Conservation (phyloP, 2,329 filamentous ascomycete species). For the Mycosphaerella sp. region DNA sequence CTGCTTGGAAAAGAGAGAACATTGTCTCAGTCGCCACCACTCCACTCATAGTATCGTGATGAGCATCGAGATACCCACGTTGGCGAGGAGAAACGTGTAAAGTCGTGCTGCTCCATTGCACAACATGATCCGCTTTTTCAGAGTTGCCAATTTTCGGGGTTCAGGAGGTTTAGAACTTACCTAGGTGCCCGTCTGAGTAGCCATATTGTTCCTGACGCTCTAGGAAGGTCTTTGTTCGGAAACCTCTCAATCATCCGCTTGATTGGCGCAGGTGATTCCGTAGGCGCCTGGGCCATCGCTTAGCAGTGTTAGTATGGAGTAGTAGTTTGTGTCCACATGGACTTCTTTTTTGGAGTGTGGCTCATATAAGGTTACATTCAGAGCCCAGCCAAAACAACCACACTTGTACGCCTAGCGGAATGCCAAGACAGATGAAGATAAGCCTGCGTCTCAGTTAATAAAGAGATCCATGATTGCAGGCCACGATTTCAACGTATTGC, state of each 20-base stretch:
- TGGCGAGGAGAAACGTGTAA: neutral
- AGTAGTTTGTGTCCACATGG: neutral
- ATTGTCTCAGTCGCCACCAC: no score
- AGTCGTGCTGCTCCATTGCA: neutral
- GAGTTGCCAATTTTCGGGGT: neutral
- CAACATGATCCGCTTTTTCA: neutral
- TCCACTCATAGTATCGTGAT: no score
- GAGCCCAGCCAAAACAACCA: neutral
- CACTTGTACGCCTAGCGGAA: neutral
- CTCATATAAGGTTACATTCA: neutral
- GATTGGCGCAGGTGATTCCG: neutral
- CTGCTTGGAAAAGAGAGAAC: no score
- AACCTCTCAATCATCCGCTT: no score
- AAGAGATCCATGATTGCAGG: neutral
- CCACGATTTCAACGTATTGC: neutral
- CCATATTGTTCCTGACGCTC: neutral
- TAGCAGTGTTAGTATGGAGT: no score
- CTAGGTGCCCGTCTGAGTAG: neutral
- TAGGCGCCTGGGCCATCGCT: neutral
- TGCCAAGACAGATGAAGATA: neutral
- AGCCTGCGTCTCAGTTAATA: neutral
- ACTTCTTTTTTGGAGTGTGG: neutral
- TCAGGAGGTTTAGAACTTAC: neutral
- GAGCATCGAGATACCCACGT: no score
- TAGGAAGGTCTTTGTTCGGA: neutral